Base-by-base conservation (phyloP, 257 asterid species). In the Gentiana macrophylla region DNA sequence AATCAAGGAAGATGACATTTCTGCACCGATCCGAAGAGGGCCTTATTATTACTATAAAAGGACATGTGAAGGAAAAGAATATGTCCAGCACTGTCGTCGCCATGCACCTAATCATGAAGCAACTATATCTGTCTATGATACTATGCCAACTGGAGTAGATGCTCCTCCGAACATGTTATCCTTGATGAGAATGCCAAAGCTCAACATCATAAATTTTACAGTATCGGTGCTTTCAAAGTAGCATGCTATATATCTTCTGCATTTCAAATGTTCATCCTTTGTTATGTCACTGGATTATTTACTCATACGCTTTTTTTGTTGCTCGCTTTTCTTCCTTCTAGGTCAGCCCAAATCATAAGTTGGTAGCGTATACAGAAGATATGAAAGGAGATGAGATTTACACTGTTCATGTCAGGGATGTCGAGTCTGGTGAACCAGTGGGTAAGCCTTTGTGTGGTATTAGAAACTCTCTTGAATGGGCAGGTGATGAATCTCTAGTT, bases 291-390 rank as follows among this genome's bases (percentile, higher is more conserved):
- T 11, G 24, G 41, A 11, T 15, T 50, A 36, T 56, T 49, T 47
- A 43, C 37, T 59, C 52, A 41, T 55, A 67, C 13, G 24, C 41
- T 51, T 10, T 51, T 57, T 49, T 58, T 37, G 2, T 34, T 38
- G 5, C 41, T 41, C 11, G 8, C 50, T 51, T 45, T 35, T 50
- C 57, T 58, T 54, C 41, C 57, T 54, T 72, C 56, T 84, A 90
- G 98, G 91, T 79, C 62, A 90, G 91, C 75, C 92, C 92, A 13
- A 84, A 83, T 74, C 70, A 82, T 71, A 79, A 82, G 70, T 60
- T 86, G 70, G 81, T 90, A 24, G 96, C 98, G 60, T 90, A 86
- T 72, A 89, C 98, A 46, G 95, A 90, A 70, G 98, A 90, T 55
- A 84, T 86, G 35, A 84, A 82, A 70, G 98, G 98, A 65, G 89